Evolutionary conservation across 345 rosid genomes (phyloP).

Genomic region (Hevea brasiliensis): DNA sequence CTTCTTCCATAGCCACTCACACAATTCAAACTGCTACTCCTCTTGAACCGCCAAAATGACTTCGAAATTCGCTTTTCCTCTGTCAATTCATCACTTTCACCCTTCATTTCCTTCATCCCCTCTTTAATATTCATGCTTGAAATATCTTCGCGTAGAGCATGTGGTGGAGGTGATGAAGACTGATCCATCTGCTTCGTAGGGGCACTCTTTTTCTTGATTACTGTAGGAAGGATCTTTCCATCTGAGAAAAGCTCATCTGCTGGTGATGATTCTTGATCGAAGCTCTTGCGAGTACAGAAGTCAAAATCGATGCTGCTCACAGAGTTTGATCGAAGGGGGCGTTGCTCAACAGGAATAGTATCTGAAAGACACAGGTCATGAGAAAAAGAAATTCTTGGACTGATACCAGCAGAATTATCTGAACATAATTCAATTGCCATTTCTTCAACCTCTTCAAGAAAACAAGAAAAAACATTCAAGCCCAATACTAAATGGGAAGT

Average conservation of each 20-base stretch:
- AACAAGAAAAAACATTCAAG: neutral
- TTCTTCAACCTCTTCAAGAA: slow-evolving; percentile 9
- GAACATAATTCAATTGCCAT: slow-evolving; percentile 72
- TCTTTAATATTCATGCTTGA: neutral
- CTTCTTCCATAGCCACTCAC: slow-evolving; percentile 68
- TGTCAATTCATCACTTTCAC: slow-evolving; percentile 6
- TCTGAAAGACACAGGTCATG: slow-evolving; percentile 60
- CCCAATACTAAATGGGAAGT: neutral
- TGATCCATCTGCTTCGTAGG: slow-evolving; percentile 19
- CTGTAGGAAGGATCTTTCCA: slow-evolving; percentile 30
- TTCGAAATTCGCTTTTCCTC: slow-evolving; percentile 21
- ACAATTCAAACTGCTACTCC: slow-evolving; percentile 76
- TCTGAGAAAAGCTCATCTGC: slow-evolving; percentile 38
- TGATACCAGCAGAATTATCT: slow-evolving; percentile 45
- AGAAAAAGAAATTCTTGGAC: slow-evolving; percentile 82
- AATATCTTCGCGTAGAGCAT: neutral
- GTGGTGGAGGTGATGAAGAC: slow-evolving; percentile 3
- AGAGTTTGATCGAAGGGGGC: slow-evolving; percentile 41
- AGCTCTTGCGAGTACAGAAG: slow-evolving; percentile 26
- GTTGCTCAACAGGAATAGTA: slow-evolving; percentile 51
- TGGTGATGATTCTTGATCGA: slow-evolving; percentile 27
- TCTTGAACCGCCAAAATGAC: slow-evolving; percentile 78
- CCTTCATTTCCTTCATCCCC: slow-evolving; percentile 29
- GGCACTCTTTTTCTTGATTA: slow-evolving; percentile 23
- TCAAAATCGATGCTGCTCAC: slow-evolving; percentile 52